Percentiles rank a stretch among this genome's conserved stretches.
Conservation (phyloP, 2,329 filamentous ascomycete species). For the Aureobasidium sp. region DNA sequence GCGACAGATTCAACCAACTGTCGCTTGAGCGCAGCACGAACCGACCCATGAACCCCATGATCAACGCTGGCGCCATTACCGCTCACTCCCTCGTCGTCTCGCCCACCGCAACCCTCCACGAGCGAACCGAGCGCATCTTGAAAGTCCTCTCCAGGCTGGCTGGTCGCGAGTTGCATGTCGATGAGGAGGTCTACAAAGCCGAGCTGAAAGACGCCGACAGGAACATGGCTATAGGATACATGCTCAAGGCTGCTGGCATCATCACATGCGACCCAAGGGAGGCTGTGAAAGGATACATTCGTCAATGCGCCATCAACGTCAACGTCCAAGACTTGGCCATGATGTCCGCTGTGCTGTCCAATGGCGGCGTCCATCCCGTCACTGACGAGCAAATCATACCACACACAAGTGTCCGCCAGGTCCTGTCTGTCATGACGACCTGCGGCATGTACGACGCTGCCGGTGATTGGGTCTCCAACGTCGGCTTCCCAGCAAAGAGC, state of each 20-base stretch:
- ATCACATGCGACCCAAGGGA: constrained; percentile 30
- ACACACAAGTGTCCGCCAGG: constrained; percentile 31
- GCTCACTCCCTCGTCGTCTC: constrained; percentile 20
- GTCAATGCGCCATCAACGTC: constrained; percentile 36
- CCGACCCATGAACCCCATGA: constrained; percentile 21
- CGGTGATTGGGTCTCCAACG: constrained; percentile 33
- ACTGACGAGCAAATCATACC: constrained; percentile 30
- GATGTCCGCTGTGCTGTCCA: constrained; percentile 34
- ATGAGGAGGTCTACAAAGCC: constrained; percentile 34
- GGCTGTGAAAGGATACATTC: constrained; percentile 33
- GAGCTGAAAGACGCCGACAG: constrained; percentile 28
- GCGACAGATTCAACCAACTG: constrained; percentile 32
- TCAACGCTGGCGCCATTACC: constrained; percentile 22
- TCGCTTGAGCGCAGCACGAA: constrained; percentile 19
- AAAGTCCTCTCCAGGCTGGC: constrained; percentile 29
- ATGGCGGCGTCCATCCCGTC: constrained; percentile 31
- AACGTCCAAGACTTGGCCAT: constrained; percentile 35
- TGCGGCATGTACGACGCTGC: constrained; percentile 38
- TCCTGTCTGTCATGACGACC: constrained; percentile 36
- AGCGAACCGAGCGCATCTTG: constrained; percentile 32
- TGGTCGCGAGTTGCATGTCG: constrained; percentile 29
- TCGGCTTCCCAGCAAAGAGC: constrained; percentile 34
- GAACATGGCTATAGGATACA: constrained; percentile 29
- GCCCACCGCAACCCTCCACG: constrained; percentile 26
- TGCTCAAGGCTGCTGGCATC: constrained; percentile 36